Conservation (phyloP, 1,139 yeast species). For the Suhomyces maxii region DNA sequence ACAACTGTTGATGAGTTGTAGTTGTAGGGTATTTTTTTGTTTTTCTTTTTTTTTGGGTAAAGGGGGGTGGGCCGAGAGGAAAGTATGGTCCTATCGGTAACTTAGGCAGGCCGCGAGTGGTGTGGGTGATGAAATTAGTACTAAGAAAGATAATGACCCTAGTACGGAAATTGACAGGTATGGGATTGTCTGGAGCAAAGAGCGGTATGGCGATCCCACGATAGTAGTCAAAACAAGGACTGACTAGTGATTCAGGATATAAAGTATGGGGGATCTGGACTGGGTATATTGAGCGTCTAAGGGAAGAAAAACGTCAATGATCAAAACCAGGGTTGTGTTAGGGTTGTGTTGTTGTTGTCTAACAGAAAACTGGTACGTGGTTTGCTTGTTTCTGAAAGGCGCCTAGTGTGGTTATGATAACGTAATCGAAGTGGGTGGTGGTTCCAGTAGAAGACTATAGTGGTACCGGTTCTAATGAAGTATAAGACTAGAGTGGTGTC, state of each 20-base stretch:
- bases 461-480: too few relatives aligned
- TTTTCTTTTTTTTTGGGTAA: background rate
- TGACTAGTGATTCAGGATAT: too few relatives aligned
- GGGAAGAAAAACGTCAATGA: too few relatives aligned
- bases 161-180: too few relatives aligned
- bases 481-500: too few relatives aligned
- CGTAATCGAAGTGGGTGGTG: background rate
- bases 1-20: background rate
- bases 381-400: background rate
- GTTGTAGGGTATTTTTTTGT: background rate
- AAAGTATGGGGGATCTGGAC: too few relatives aligned
- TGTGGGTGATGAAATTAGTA: background rate
- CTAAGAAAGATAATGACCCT: background rate
- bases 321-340: too few relatives aligned
- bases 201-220: too few relatives aligned
- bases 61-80: background rate
- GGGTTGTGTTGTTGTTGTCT: background rate
- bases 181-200: too few relatives aligned
- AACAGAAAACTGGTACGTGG: background rate
- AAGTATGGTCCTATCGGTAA: background rate
- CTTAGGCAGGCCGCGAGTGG: background rate
- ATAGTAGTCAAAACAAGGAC: too few relatives aligned
- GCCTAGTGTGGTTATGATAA: slow-evolving; percentile 2
- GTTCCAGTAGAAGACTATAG: background rate
- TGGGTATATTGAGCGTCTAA: too few relatives aligned